phyloP scores from a whole-genome alignment of 768 basidiomycete genomes.

The Tulasnella calospora region DNA sequence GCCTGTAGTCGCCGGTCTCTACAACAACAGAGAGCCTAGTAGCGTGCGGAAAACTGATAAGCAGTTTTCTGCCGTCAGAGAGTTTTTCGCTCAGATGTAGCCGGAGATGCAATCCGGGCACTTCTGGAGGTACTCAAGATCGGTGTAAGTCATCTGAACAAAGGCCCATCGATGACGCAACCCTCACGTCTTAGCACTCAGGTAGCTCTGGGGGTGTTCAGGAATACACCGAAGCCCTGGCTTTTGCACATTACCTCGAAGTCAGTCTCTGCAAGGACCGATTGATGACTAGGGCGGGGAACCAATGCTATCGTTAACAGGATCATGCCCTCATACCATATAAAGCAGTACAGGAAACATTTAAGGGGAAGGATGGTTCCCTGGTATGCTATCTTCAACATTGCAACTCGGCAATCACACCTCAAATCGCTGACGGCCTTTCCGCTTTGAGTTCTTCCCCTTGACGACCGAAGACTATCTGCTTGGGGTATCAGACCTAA shows the following conservation, averaged over 20 bases:
- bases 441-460: conserved; percentile 58
- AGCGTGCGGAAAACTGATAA: conserved; percentile 23
- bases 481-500: conserved; percentile 88
- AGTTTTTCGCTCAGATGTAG: conserved; percentile 59
- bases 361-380: conserved; percentile 57
- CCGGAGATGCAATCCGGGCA: conserved; percentile 59
- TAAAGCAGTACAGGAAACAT: conserved; percentile 56
- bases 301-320: conserved; percentile 7
- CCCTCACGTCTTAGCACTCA: conserved; percentile 14
- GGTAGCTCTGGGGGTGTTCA: conserved; percentile 58
- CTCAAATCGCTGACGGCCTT: neutral
- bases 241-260: conserved; percentile 81
- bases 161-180: conserved; percentile 31
- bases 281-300: neutral
- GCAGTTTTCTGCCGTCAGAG: conserved; percentile 35
- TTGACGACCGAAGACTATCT: conserved; percentile 80
- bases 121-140: conserved; percentile 62
- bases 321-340: conserved; percentile 57
- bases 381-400: conserved; percentile 48
- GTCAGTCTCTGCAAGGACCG: neutral
- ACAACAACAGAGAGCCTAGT: conserved; percentile 31
- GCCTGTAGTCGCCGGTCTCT: conserved; percentile 28
- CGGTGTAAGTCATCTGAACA: conserved; percentile 47
- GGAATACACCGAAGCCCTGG: conserved; percentile 92
- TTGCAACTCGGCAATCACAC: neutral